phyloP scores from a whole-genome alignment of 176 grass and related monocot species.

The Eleusine indica region DNA sequence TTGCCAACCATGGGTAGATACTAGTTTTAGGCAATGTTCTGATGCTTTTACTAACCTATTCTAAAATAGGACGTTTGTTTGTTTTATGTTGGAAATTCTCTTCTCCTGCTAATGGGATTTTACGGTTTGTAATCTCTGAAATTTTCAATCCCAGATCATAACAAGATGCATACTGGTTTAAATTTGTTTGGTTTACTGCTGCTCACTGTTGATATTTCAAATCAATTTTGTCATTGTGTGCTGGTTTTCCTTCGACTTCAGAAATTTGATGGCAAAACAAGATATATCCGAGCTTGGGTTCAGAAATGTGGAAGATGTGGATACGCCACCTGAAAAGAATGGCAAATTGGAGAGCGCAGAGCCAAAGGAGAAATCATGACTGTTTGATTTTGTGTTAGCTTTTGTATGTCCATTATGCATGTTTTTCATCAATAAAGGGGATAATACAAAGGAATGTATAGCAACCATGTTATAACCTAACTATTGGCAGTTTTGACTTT shows the following conservation, averaged over 20 bases:
- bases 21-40: neutral
- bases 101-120: no score
- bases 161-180: neutral
- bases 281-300: conserved; percentile 82
- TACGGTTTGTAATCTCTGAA: no score
- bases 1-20: conserved; percentile 1
- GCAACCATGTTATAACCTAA: neutral
- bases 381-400: conserved; percentile 16
- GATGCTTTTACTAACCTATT: no score
- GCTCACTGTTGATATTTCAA: neutral
- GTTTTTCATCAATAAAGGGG: neutral
- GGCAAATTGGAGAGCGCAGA: conserved; percentile 11
- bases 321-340: conserved; percentile 28
- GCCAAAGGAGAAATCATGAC: conserved; percentile 36
- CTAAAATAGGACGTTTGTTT: no score
- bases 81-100: no score
- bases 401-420: conserved; percentile 20
- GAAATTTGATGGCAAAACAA: conserved; percentile 87
- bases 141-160: neutral
- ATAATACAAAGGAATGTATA: conserved; percentile 12
- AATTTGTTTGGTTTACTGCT: neutral
- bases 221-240: neutral
- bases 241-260: conserved; percentile 17
- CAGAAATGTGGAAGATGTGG: conserved; percentile 23
- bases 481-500: neutral